These are phyloP conservation scores for Leccinum pachyderme DNA, from an alignment of 1,284 basidiomycete genomes.

Conservation along the genomic window DNA sequence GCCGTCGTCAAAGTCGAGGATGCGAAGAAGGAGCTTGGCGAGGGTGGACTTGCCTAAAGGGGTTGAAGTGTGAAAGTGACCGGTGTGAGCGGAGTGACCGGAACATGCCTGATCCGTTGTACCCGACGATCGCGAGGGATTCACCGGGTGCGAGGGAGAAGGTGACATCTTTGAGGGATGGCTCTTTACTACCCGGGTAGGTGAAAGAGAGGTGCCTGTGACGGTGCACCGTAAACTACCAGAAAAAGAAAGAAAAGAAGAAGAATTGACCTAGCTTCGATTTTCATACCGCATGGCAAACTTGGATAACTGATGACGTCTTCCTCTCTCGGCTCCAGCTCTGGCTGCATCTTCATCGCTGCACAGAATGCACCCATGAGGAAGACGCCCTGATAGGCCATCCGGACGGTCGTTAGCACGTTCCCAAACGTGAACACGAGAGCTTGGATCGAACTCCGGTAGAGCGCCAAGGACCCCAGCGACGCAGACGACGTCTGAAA, in stretches of 20 bases:
- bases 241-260: conserved; percentile 6
- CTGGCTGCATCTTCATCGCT: conserved; percentile 65
- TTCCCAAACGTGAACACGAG: conserved; percentile 62
- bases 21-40: conserved; percentile 72
- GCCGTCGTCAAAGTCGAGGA: conserved; percentile 70
- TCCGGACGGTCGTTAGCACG: conserved; percentile 57
- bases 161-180: conserved; percentile 65
- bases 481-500: conserved; percentile 69
- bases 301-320: conserved; percentile 48
- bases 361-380: conserved; percentile 80
- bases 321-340: conserved; percentile 56
- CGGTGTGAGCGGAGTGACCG: conserved; percentile 4
- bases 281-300: conserved; percentile 56
- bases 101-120: conserved; percentile 70
- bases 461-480: conserved; percentile 73
- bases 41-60: conserved; percentile 75
- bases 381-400: conserved; percentile 78
- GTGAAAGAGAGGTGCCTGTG: conserved; percentile 68
- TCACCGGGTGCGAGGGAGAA: conserved; percentile 71
- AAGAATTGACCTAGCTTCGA: conserved; percentile 59
- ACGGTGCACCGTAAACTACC: conserved; percentile 14
- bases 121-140: conserved; percentile 79
- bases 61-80: not conserved
- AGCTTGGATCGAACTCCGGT: conserved; percentile 72
- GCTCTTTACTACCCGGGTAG: conserved; percentile 67